These are phyloP conservation scores for Blepharisma undulans DNA, from an alignment of 169 alveolate genomes.

Conservation along the genomic window DNA sequence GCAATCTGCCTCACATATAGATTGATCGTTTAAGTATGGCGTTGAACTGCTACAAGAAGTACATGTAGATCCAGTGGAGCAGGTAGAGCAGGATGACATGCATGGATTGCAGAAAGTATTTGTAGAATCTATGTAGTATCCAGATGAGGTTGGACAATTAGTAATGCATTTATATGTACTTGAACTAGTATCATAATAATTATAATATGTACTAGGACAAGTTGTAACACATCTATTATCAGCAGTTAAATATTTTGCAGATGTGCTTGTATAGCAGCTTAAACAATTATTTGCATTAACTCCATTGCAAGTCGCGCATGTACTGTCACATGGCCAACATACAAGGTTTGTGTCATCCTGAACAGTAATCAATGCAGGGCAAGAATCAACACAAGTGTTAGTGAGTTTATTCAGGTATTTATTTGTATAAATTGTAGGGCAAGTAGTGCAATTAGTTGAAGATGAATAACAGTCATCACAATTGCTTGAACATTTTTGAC, in stretches of 20 bases:
- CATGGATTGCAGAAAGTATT: not conserved
- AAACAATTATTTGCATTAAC: not conserved
- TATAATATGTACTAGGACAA: not conserved
- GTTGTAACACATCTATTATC: not conserved
- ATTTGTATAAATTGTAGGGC: not conserved
- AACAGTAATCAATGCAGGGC: not conserved
- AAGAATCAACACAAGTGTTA: not conserved
- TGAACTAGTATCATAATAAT: not conserved
- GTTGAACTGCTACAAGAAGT: not conserved
- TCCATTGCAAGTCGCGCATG: not conserved
- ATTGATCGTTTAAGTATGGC: not conserved
- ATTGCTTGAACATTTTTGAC: not conserved
- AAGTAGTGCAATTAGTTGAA: not conserved
- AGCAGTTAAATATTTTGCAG: not conserved
- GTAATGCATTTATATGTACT: not conserved
- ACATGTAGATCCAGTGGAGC: not conserved
- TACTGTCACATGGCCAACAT: not conserved
- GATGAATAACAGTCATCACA: not conserved
- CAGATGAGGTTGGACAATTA: not conserved
- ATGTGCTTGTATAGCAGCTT: not conserved
- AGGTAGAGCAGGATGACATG: not conserved
- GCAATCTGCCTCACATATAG: not conserved
- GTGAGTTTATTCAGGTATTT: not conserved
- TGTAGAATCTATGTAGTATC: not conserved
- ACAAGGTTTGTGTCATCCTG: not conserved